These are phyloP conservation scores for Aspergillus thermomutatus DNA, from an alignment of 2,329 filamentous ascomycete genomes.

Conservation along the genomic window DNA sequence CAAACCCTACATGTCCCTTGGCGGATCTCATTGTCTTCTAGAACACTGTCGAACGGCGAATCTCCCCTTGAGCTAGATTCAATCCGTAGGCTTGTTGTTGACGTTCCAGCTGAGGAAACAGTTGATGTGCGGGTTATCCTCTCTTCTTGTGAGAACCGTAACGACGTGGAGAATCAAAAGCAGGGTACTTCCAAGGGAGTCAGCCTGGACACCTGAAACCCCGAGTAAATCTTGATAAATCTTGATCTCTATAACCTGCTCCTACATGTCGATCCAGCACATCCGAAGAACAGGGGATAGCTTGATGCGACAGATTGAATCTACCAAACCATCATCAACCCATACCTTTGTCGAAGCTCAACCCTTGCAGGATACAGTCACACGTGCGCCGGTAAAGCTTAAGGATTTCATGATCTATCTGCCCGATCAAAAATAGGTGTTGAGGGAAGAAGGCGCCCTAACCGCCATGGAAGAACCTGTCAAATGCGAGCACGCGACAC, in stretches of 20 bases:
- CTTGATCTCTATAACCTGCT: not conserved
- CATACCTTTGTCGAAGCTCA: not conserved
- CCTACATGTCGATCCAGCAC: not conserved
- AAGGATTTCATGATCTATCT: not conserved
- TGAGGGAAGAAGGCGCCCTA: not conserved
- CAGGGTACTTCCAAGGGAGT: too few species aligned
- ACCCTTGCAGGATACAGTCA: not conserved
- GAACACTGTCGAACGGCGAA: too few species aligned
- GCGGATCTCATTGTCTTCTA: too few species aligned
- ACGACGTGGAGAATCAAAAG: too few species aligned
- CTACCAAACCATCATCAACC: not conserved
- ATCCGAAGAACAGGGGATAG: not conserved
- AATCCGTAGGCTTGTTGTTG: too few species aligned
- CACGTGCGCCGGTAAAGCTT: not conserved
- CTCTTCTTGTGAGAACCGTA: too few species aligned
- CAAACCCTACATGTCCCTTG: too few species aligned
- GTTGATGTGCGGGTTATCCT: too few species aligned
- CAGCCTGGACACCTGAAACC: too few species aligned
- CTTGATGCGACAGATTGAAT: not conserved
- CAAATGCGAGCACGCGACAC: not conserved
- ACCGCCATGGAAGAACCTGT: not conserved
- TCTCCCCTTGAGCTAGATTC: too few species aligned
- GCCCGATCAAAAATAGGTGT: too few species aligned
- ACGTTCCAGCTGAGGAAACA: too few species aligned
- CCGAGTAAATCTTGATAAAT: not conserved